Evolutionary conservation across 208 protist genomes (phyloP).

Genomic region (Borovskyia barvae): DNA sequence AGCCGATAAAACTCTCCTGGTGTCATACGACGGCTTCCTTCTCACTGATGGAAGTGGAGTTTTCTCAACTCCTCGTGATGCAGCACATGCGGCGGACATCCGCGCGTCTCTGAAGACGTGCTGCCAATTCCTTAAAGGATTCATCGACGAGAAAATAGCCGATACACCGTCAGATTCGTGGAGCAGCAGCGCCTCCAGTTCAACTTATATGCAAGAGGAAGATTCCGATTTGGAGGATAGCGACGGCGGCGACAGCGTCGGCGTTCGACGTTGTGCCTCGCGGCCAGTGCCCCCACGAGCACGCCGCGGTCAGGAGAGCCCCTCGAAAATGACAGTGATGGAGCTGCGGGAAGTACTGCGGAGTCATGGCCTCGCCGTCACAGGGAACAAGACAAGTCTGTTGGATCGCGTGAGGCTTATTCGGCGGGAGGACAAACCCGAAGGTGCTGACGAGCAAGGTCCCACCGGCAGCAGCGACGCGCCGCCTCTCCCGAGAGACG

Average conservation of each 20-base stretch:
- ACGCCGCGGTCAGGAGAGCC: no score
- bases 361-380: constrained; percentile 31
- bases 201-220: constrained; percentile 24
- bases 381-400: constrained; percentile 53
- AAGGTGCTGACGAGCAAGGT: not conserved
- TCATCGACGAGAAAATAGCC: constrained; percentile 1
- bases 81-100: constrained; percentile 32
- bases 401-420: constrained; percentile 34
- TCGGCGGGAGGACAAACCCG: not conserved
- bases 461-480: no score
- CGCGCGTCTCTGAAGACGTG: constrained; percentile 45
- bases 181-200: constrained; percentile 24
- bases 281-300: no score
- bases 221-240: constrained; percentile 17
- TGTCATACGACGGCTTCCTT: constrained; percentile 70
- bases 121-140: constrained; percentile 31
- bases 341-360: constrained; percentile 35
- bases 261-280: no score
- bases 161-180: constrained; percentile 2
- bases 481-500: not conserved
- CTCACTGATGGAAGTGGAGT: constrained; percentile 57
- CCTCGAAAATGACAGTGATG: constrained; percentile 30
- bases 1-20: constrained; percentile 40
- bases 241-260: constrained; percentile 15
- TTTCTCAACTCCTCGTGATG: constrained; percentile 40